Percentiles rank a stretch among this genome's conserved stretches.
Evolutionary conservation across 2,329 filamentous ascomycete species (phyloP).

Genomic region (Sclerotinia sclerotiorum): DNA sequence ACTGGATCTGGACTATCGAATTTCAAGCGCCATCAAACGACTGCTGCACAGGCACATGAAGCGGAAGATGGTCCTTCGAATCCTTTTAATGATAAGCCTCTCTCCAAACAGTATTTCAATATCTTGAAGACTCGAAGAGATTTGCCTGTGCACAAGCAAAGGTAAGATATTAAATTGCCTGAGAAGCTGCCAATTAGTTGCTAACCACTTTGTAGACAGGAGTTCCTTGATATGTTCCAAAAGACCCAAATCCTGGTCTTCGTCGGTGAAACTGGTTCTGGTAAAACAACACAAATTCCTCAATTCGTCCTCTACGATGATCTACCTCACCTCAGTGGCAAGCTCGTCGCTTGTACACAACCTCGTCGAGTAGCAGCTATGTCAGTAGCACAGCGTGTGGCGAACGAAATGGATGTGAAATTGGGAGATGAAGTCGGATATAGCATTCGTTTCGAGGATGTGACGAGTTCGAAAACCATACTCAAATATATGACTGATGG

Average conservation of each 20-base stretch:
- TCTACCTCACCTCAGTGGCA: conserved; percentile 78
- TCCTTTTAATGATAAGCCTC: conserved; percentile 75
- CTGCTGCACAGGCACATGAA: conserved; percentile 67
- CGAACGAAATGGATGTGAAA: conserved; percentile 90
- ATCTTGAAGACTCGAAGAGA: conserved; percentile 83
- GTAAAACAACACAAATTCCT: conserved; percentile 98
- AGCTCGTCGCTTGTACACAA: conserved; percentile 96
- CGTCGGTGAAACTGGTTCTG: conserved; percentile 97
- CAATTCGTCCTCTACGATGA: conserved; percentile 98
- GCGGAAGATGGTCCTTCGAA: conserved; percentile 82
- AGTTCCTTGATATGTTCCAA: conserved; percentile 93
- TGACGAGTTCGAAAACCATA: conserved; percentile 81
- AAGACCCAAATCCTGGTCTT: conserved; percentile 95
- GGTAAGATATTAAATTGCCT: conserved; percentile 49
- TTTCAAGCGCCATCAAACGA: conserved; percentile 78
- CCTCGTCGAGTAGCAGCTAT: conserved; percentile 97
- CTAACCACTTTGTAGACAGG: conserved; percentile 57
- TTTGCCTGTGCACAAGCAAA: conserved; percentile 88
- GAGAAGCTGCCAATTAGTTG: background rate
- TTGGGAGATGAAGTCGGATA: conserved; percentile 96
- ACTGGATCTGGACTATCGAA: conserved; percentile 42
- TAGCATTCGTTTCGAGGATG: conserved; percentile 98
- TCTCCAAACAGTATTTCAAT: conserved; percentile 83
- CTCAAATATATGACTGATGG: conserved; percentile 99
- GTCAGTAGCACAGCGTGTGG: conserved; percentile 97